A percentile compares a stretch with the other conserved stretches of the same genome.
These are phyloP conservation scores for Ascochyta rabiei DNA, from an alignment of 2,329 filamentous ascomycete genomes.

Conservation along the genomic window DNA sequence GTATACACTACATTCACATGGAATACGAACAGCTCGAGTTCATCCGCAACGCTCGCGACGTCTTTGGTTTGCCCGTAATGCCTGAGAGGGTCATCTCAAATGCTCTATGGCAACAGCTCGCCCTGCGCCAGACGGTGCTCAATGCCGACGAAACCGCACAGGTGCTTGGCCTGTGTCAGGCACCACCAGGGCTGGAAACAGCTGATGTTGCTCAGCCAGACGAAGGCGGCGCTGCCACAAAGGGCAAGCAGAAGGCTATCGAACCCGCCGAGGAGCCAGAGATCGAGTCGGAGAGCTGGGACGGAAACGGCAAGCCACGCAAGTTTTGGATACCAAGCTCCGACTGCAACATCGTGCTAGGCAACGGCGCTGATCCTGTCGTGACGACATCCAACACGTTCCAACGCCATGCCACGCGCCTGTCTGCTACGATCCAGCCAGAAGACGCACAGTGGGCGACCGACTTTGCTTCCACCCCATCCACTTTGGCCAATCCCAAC, in stretches of 20 bases:
- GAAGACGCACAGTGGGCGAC: conserved; percentile 63
- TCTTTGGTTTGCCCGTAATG: conserved; percentile 61
- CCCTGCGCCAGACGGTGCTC: conserved; percentile 61
- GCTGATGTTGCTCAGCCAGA: conserved; percentile 24
- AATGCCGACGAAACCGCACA: conserved; percentile 59
- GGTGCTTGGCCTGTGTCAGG: conserved; percentile 58
- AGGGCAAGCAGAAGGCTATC: conserved; percentile 54
- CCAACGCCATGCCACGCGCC: conserved; percentile 53
- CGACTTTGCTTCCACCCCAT: conserved; percentile 58
- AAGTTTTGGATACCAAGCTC: conserved; percentile 64
- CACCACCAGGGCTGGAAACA: conserved; percentile 46
- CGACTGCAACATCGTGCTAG: conserved; percentile 63
- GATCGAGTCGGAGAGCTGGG: conserved; percentile 59
- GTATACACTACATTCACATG: conserved; percentile 65
- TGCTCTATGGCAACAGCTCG: conserved; percentile 64
- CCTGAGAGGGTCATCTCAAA: conserved; percentile 62
- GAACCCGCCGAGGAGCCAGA: conserved; percentile 33
- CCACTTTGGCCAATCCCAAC: conserved; percentile 45
- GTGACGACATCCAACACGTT: conserved; percentile 55
- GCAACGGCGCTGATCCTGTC: conserved; percentile 59
- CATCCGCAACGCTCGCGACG: conserved; percentile 58
- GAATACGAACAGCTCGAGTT: conserved; percentile 64
- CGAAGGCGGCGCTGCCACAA: conserved; percentile 34
- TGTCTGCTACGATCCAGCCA: conserved; percentile 59
- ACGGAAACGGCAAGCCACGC: conserved; percentile 59